These are phyloP conservation scores for Blumeriella jaapii DNA, from an alignment of 2,329 filamentous ascomycete genomes.

Conservation along the genomic window DNA sequence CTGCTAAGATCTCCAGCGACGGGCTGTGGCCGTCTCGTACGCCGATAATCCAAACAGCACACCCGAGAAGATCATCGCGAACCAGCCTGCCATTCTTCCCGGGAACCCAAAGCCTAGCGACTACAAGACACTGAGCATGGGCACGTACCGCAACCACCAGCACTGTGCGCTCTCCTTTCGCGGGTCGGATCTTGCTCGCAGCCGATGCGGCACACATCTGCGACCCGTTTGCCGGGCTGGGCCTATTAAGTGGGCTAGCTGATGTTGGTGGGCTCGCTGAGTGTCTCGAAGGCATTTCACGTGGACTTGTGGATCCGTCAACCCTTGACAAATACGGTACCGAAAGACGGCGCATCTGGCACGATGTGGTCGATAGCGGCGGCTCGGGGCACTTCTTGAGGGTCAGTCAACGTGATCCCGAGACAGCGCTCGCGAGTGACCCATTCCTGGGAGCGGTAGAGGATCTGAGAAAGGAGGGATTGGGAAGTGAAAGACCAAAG, in stretches of 20 bases:
- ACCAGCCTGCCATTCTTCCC: slow-evolving; percentile 46
- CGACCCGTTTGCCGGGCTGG: slow-evolving; percentile 45
- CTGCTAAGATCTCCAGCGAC: slow-evolving; percentile 45
- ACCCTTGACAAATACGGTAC: slow-evolving; percentile 31
- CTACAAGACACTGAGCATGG: slow-evolving; percentile 43
- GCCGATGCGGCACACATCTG: slow-evolving; percentile 40
- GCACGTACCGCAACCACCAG: slow-evolving; percentile 38
- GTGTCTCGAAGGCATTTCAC: slow-evolving; percentile 35
- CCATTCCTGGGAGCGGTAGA: too few relatives aligned
- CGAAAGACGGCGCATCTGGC: slow-evolving; percentile 28
- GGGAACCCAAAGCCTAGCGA: slow-evolving; percentile 45
- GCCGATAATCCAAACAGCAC: slow-evolving; percentile 49
- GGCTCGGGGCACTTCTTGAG: too few relatives aligned
- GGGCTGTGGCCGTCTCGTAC: slow-evolving; percentile 54
- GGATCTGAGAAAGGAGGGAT: too few relatives aligned
- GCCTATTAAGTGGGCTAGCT: slow-evolving; percentile 52
- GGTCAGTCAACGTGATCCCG: too few relatives aligned
- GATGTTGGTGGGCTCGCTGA: slow-evolving; percentile 51
- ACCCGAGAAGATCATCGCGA: slow-evolving; percentile 38
- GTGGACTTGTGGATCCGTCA: slow-evolving; percentile 25
- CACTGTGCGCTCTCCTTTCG: slow-evolving; percentile 34
- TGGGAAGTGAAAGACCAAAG: too few relatives aligned
- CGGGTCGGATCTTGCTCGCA: slow-evolving; percentile 34
- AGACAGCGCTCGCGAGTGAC: too few relatives aligned
- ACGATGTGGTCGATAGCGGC: slow-evolving; percentile 28